Base-by-base conservation (phyloP, 305 asterid genomes). In the Nicotiana rustica region DNA sequence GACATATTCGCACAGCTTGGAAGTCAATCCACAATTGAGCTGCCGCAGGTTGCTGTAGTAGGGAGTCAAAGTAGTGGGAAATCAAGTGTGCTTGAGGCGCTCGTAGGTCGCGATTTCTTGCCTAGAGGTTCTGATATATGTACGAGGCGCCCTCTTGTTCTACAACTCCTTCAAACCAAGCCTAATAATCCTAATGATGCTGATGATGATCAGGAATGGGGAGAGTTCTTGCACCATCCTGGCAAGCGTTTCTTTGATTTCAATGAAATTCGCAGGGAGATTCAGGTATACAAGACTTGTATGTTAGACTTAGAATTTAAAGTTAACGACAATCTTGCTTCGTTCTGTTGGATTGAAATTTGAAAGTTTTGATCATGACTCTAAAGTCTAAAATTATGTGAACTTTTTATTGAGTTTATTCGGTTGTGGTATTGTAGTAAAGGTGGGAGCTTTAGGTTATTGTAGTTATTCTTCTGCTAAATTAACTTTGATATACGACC, bases 51-150 rank as follows among this genome's bases (percentile, higher is more conserved):
- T 84, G 97, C 97, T 76, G 99, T 96, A 68, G 97, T 96, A 10
- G 99, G 99, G 12, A 94, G 99, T 85, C 99, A 96, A 88, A 96
- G 98, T 88, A 96, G 99, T 78, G 99, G 99, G 9, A 96, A 96
- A 90, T 95, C 99, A 55, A 96, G 99, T 77, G 99, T 96, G 44
- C 81, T 96, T 90, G 99, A 96, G 89, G 93, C 99, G 77, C 90
- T 96, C 13, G 99, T 96, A 4, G 99, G 99, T 17, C 95, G 99
- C 14, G 99, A 96, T 87, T 96, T 96, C 86, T 88, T 94, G 86
- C 99, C 99, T 1, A 95, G 99, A 65, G 99, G 99, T 2, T 88
- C 86, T 61, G 98, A 93, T 78, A 96, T 94, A 55, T 96, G 99
- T 91, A 96, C 99, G 41, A 93, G 99, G 17, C 92, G 98, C 21